Evolutionary conservation across 805 yeast species (phyloP).

Genomic region (Barnettozyma sp.): DNA sequence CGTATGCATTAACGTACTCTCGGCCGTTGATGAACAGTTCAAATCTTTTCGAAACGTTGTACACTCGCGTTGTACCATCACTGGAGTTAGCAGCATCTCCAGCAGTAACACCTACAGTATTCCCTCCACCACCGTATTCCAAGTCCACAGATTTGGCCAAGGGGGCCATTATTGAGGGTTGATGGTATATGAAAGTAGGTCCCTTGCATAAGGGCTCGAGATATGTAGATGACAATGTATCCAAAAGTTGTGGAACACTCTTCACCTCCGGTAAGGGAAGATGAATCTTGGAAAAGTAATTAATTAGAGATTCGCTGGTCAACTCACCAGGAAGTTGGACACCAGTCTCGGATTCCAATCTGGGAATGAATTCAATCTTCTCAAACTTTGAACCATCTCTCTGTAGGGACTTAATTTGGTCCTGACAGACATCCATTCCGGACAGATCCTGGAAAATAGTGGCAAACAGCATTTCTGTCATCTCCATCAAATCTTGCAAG

Average conservation of each 20-base stretch:
- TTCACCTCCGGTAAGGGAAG: conserved; percentile 30
- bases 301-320: conserved; percentile 33
- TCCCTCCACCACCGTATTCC: conserved; percentile 25
- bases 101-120: too few species aligned
- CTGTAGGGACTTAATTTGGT: conserved; percentile 6
- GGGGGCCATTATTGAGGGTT: conserved; percentile 83
- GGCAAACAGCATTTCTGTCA: conserved; percentile 54
- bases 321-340: conserved; percentile 39
- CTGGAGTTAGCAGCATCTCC: too few species aligned
- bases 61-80: too few species aligned
- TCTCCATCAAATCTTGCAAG: conserved; percentile 55
- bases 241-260: conserved; percentile 57
- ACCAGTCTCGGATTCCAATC: conserved; percentile 51
- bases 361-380: conserved; percentile 59
- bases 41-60: conserved; percentile 58
- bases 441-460: conserved; percentile 32
- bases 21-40: conserved; percentile 76
- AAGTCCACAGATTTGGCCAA: conserved; percentile 59
- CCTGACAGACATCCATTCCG: conserved; percentile 7
- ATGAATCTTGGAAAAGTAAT: conserved; percentile 28
- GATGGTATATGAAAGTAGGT: conserved; percentile 75
- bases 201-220: conserved; percentile 56
- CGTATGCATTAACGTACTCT: conserved; percentile 90
- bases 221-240: conserved; percentile 50
- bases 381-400: conserved; percentile 25